Evolutionary conservation across 305 asterid genomes (phyloP).

Genomic region (Fraxinus angustifolia): DNA sequence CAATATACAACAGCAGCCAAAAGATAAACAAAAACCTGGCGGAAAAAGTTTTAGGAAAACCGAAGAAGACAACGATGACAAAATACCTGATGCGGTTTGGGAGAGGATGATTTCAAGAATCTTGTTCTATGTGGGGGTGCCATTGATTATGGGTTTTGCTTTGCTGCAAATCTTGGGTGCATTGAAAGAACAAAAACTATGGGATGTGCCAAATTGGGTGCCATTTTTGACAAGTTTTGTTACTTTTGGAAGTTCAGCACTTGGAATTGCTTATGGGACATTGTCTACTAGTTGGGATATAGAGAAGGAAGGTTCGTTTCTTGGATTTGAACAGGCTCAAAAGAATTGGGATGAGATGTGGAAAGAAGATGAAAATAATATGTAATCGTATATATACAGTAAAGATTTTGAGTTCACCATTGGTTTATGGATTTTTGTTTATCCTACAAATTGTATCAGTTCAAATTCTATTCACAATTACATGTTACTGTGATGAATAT

Average conservation of each 20-base stretch:
- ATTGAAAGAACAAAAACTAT: slow-evolving; percentile 31
- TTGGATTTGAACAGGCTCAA: slow-evolving; percentile 67
- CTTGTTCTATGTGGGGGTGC: slow-evolving; percentile 50
- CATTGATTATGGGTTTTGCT: slow-evolving; percentile 41
- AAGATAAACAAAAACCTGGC: slow-evolving; percentile 14
- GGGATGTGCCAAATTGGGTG: slow-evolving; percentile 65
- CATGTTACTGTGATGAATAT: too few species aligned
- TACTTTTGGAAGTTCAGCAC: slow-evolving; percentile 64
- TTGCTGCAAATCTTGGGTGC: slow-evolving; percentile 36
- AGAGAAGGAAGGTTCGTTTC: slow-evolving; percentile 50
- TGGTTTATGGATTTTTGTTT: too few species aligned
- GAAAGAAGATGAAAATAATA: slow-evolving; percentile 36
- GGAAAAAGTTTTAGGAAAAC: slow-evolving; percentile 13
- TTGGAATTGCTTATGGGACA: slow-evolving; percentile 70
- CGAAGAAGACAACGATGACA: slow-evolving; percentile 36
- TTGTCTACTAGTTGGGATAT: slow-evolving; percentile 68
- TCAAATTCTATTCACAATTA: too few species aligned
- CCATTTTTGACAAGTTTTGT: slow-evolving; percentile 52
- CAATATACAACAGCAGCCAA: slow-evolving; percentile 25
- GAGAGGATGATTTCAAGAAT: slow-evolving; percentile 59
- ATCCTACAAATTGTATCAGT: too few species aligned
- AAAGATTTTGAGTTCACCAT: too few species aligned
- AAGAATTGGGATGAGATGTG: slow-evolving; percentile 78
- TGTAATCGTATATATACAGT: background rate
- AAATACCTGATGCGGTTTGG: slow-evolving; percentile 54